These are phyloP conservation scores for Parsonsia alboflavescens DNA, from an alignment of 257 asterid genomes.

Conservation along the genomic window DNA sequence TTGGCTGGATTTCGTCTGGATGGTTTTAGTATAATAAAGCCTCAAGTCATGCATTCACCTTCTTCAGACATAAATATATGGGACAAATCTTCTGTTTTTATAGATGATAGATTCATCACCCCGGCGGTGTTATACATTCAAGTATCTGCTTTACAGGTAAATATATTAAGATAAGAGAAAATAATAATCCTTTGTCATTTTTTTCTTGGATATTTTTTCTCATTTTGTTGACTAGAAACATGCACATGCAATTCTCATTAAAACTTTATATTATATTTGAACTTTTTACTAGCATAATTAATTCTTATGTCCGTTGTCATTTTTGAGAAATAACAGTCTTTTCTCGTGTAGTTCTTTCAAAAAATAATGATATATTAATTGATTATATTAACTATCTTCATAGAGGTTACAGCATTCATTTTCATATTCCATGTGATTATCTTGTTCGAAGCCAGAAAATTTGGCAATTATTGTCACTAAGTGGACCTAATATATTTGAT, in stretches of 20 bases:
- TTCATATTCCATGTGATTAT: no score
- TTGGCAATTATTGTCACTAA: no score
- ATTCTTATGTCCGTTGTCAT: background rate
- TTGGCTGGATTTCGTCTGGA: constrained; percentile 95
- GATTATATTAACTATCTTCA: no score
- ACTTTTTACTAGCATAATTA: background rate
- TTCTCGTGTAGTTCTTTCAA: background rate
- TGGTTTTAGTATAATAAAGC: constrained; percentile 82
- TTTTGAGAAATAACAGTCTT: background rate
- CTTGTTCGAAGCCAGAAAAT: no score
- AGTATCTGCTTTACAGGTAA: constrained; percentile 93
- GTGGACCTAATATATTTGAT: no score
- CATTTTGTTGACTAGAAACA: background rate
- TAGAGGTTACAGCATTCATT: no score
- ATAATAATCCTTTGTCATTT: background rate
- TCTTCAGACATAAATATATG: constrained; percentile 35
- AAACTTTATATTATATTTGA: no score
- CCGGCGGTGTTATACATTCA: constrained; percentile 83
- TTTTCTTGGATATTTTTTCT: background rate
- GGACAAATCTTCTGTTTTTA: constrained; percentile 31
- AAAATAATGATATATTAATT: no score
- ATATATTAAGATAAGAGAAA: background rate
- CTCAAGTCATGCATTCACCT: constrained; percentile 77
- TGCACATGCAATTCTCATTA: background rate
- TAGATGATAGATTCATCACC: constrained; percentile 75